phyloP scores from a whole-genome alignment of 2,329 filamentous ascomycete species.

The Penicillium sp. region DNA sequence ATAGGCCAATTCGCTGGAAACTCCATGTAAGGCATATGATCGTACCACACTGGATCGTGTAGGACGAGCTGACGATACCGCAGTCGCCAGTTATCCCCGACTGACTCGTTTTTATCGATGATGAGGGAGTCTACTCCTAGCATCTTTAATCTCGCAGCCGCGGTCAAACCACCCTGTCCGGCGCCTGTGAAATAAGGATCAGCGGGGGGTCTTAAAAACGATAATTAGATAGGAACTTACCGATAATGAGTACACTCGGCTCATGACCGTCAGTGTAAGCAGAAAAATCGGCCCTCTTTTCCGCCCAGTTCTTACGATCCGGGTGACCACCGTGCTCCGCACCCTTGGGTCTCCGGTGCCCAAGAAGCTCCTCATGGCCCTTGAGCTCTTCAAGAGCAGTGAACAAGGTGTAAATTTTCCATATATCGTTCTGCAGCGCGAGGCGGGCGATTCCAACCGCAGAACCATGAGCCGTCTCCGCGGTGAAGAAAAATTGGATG shows the following conservation, averaged over 20 bases:
- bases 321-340: neutral
- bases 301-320: neutral
- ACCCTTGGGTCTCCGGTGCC: neutral
- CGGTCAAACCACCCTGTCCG: neutral
- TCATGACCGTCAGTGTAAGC: neutral
- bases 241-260: neutral
- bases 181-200: neutral
- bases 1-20: constrained; percentile 67
- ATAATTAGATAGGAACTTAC: neutral
- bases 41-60: constrained; percentile 17
- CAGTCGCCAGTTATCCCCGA: constrained; percentile 67
- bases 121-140: constrained; percentile 57
- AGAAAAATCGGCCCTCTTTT: neutral
- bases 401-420: neutral
- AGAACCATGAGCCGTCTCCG: neutral
- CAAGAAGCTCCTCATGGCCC: neutral
- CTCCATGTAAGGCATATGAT: constrained; percentile 60
- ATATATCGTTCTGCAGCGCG: neutral
- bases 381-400: neutral
- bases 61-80: constrained; percentile 34
- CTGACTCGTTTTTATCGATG: constrained; percentile 57
- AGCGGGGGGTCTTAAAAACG: neutral
- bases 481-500: neutral
- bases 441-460: neutral
- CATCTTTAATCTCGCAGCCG: constrained; percentile 44